Base-by-base conservation (phyloP, 805 yeast species). In the Millerago galiae region DNA sequence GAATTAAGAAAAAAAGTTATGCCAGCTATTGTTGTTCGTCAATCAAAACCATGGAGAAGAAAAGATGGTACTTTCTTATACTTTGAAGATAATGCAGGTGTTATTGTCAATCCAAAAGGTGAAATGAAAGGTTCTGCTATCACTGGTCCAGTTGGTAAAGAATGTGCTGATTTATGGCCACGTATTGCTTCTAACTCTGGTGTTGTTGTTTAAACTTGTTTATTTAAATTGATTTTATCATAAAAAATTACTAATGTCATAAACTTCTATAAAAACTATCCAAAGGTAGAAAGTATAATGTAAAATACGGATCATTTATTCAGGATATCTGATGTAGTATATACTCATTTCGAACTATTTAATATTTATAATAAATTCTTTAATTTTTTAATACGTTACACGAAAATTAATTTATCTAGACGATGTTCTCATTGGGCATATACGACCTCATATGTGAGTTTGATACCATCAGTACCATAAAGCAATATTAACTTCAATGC, bases 91-190 rank as follows among this genome's bases (percentile, higher is more conserved):
- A 93, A 93, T 70, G 99, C 99, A 59, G 99, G 99, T 83, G 99
- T 95, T 74, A 93, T 93, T 70, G 99, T 93, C 72, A 93, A 93
- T 80, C 99, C 99, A 71, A 93, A 93, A 93, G 99, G 99, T 81
- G 99, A 93, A 78, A 93, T 95, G 99, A 93, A 93, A 83, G 99
- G 99, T 77, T 95, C 99, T 61, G 99, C 99, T 68, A 93, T 93
- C 73, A 95, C 99, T 68, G 99, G 99, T 75, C 99, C 99, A 68
- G 99, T 93, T 70, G 98, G 97, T 74, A 93, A 93, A 80, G 99
- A 93, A 81, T 95, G 99, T 82, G 99, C 99, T 72, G 99, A 93
- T 72, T 85, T 93, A 74, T 93, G 99, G 99, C 99, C 99, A 74
- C 88, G 99, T 81, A 93, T 93, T 79, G 98, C 99, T 69, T 89